Evolutionary conservation across 1,284 basidiomycete genomes (phyloP).

Genomic region (Cerrena zonata): DNA sequence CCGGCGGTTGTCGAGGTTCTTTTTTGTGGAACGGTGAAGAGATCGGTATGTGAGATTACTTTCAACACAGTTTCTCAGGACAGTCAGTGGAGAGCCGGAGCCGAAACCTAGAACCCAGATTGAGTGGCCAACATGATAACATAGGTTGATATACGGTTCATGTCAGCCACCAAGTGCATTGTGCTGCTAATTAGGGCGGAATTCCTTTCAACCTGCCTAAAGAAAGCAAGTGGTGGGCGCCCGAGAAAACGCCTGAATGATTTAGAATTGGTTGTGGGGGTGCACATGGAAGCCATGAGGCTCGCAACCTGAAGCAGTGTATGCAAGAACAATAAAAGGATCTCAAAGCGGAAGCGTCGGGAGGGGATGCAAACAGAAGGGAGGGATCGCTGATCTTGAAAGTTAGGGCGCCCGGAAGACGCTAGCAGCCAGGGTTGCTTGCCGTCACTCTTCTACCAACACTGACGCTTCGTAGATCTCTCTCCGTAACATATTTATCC

Average conservation of each 20-base stretch:
- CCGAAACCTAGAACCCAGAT: too few species aligned
- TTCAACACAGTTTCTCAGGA: too few species aligned
- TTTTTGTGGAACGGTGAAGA: neutral
- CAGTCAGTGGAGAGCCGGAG: too few species aligned
- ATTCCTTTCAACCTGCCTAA: neutral
- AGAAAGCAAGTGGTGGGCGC: neutral
- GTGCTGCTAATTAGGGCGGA: neutral
- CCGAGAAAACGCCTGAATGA: neutral
- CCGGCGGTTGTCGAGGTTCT: neutral
- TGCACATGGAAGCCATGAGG: conserved; percentile 2
- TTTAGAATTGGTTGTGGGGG: neutral
- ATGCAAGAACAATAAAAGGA: conserved; percentile 5
- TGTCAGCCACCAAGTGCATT: neutral
- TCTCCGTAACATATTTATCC: conserved; percentile 1
- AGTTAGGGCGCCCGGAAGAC: conserved; percentile 1
- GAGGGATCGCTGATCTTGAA: conserved; percentile 7
- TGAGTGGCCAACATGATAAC: neutral
- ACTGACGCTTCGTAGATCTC: neutral
- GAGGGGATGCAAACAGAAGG: neutral
- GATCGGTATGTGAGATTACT: too few species aligned
- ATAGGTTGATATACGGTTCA: neutral
- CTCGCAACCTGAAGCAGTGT: conserved; percentile 2
- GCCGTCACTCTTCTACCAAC: neutral
- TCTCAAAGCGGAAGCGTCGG: neutral
- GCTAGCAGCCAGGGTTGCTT: neutral